These are phyloP conservation scores for Hypomontagnella monticulosa DNA, from an alignment of 495 filamentous ascomycete species.

Conservation along the genomic window DNA sequence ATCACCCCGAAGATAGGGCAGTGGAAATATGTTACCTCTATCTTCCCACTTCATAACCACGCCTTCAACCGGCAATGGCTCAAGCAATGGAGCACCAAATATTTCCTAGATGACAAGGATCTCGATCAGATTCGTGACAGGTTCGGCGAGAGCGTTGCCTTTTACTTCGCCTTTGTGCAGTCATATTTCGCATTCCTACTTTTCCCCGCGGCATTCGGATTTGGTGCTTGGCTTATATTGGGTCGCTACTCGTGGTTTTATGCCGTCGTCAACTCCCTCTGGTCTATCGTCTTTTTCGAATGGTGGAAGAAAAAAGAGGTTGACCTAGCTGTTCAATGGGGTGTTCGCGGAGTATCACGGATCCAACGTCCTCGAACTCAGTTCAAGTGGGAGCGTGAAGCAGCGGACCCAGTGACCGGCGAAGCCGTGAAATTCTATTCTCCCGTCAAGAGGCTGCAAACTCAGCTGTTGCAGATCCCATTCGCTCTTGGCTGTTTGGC, in stretches of 20 bases:
- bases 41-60: constrained; percentile 91
- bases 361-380: constrained; percentile 80
- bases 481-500: constrained; percentile 79
- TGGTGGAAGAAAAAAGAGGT: constrained; percentile 96
- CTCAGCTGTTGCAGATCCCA: constrained; percentile 87
- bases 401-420: constrained; percentile 83
- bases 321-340: constrained; percentile 91
- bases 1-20: constrained; percentile 83
- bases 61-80: constrained; percentile 91
- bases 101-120: constrained; percentile 78
- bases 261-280: constrained; percentile 80
- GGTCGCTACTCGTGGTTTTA: constrained; percentile 88
- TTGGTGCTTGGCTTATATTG: constrained; percentile 81
- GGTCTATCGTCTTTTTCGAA: constrained; percentile 92
- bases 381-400: constrained; percentile 80
- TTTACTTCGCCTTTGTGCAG: constrained; percentile 96
- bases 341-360: constrained; percentile 84
- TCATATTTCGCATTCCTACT: constrained; percentile 88
- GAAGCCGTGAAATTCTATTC: constrained; percentile 83
- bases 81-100: constrained; percentile 84
- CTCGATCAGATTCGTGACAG: constrained; percentile 84
- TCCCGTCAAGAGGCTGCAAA: constrained; percentile 74
- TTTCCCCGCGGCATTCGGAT: constrained; percentile 85
- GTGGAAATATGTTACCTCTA: constrained; percentile 84
- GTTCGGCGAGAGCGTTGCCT: constrained; percentile 93